phyloP scores from a whole-genome alignment of 768 basidiomycete genomes.

The Rhizopogon vulgaris region DNA sequence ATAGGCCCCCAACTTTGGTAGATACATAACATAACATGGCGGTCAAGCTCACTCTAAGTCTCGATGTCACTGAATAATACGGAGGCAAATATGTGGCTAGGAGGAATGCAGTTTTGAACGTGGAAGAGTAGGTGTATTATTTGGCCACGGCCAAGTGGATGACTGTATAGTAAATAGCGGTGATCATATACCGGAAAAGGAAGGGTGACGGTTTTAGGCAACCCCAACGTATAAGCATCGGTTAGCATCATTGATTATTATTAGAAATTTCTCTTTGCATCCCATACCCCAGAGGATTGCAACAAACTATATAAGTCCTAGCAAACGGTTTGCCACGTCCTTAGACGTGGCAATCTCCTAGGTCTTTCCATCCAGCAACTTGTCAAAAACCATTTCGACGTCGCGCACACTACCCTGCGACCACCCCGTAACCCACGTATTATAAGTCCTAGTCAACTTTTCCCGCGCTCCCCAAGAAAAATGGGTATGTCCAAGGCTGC shows the following conservation, averaged over 20 bases:
- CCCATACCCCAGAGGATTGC: conserved; percentile 26
- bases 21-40: too few species aligned
- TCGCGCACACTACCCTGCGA: conserved; percentile 4
- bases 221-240: conserved; percentile 23
- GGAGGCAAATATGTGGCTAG: too few species aligned
- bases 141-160: too few species aligned
- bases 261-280: conserved; percentile 2
- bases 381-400: conserved; percentile 2
- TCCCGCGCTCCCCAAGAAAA: not conserved
- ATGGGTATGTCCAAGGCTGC: conserved; percentile 32
- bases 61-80: too few species aligned
- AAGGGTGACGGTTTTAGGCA: conserved; percentile 2
- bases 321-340: conserved; percentile 22
- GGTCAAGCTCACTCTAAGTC: too few species aligned
- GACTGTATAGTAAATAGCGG: too few species aligned
- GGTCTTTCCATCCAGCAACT: conserved; percentile 11
- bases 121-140: too few species aligned
- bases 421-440: not conserved
- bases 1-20: too few species aligned
- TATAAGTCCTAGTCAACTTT: not conserved
- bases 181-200: too few species aligned
- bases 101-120: too few species aligned
- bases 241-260: not conserved
- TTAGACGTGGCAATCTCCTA: conserved; percentile 23
- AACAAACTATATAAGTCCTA: conserved; percentile 17